Evolutionary conservation across 345 rosid species (phyloP).

Genomic region (Turnera subulata): DNA sequence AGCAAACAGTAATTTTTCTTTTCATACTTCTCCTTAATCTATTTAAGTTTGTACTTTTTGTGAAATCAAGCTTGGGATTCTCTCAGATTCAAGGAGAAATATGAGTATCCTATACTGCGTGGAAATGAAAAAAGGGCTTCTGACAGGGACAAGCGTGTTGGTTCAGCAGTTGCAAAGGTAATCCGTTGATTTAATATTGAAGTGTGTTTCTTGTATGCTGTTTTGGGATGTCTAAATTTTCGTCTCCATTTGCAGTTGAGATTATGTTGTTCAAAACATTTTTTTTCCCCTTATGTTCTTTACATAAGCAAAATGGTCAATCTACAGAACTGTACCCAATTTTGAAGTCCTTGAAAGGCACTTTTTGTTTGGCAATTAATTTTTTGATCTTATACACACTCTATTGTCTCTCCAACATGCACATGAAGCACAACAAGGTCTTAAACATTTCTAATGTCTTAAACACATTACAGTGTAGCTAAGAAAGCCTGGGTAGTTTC

Average conservation of each 20-base stretch:
- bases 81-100: slow-evolving; percentile 79
- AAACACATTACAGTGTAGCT: no score
- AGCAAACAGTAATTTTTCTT: slow-evolving; percentile 57
- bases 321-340: no score
- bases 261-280: background rate
- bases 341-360: no score
- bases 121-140: slow-evolving; percentile 93
- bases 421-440: no score
- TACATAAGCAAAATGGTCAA: no score
- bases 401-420: no score
- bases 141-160: slow-evolving; percentile 82
- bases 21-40: slow-evolving; percentile 9
- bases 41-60: slow-evolving; percentile 17
- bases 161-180: slow-evolving; percentile 94
- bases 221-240: slow-evolving; percentile 1
- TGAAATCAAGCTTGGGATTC: slow-evolving; percentile 17
- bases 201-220: background rate
- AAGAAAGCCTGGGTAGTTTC: no score
- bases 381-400: no score
- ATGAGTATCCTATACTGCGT: slow-evolving; percentile 67
- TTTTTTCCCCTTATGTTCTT: no score
- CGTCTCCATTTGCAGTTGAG: background rate
- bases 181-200: slow-evolving; percentile 12
- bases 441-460: no score
- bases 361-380: no score